Evolutionary conservation across 805 yeast species (phyloP), one percentile per base, ranked within the genome.

Genomic region (Ogataea corticis): DNA sequence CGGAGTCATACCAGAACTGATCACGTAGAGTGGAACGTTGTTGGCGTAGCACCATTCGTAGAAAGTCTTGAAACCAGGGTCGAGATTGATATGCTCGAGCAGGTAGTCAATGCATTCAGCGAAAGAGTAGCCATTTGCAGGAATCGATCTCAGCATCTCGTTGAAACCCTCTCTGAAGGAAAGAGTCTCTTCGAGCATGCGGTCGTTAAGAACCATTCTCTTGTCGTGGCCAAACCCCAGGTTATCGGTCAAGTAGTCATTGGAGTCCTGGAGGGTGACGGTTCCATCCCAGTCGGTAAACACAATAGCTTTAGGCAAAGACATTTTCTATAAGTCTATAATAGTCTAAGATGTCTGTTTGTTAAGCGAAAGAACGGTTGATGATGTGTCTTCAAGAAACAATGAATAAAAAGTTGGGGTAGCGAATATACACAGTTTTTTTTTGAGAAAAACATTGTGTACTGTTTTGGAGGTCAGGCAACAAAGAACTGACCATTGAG

Each of bases 211-310:
- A 25, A 69, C 80, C 45, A 73, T 68, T 56, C 99, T 79, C 51
- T 75, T 74, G 21, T 73, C 80, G 39, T 71, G 69, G 3, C 98
- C 98, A 65, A 89, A 85, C 3, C 99, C 99, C 17, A 85, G 71
- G 56, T 79, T 80, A 64, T 94, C 98, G 7, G 97, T 91, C 51
- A 94, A 71, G 64, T 75, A 86, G 66, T 94, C 98, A 65, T 94
- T 94, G 48, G 96, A 87, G 66, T 94, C 99, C 65, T 92, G 96
- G 48, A 87, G 71, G 11, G 99, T 94, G 52, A 94, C 94, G 2
- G 99, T 94, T 23, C 99, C 99, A 65, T 94, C 99, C 81, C 95
- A 94, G 66, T 94, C 99, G 34, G 97, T 87, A 73, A 94, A 94
- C 34, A 94, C 85, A 59, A 94, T 89, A 38, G 96, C 92, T 51